Evolutionary conservation across 805 yeast species (phyloP).

Genomic region (Metschnikowia drakensbergensis): DNA sequence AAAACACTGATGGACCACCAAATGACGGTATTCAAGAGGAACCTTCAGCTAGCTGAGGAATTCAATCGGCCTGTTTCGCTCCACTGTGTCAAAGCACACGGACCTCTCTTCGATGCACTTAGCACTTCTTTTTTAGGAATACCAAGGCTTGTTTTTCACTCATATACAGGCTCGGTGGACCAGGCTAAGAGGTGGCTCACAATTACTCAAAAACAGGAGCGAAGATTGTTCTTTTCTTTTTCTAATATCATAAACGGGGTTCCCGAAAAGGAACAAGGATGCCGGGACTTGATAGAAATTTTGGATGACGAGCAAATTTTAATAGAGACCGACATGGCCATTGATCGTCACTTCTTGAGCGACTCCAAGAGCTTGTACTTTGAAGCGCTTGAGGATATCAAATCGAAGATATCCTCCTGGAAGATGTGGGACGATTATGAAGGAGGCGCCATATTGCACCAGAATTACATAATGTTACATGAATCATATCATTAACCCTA

Average conservation of each 20-base stretch:
- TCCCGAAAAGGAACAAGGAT: slow-evolving; percentile 23
- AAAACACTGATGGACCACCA: slow-evolving; percentile 70
- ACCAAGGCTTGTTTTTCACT: slow-evolving; percentile 63
- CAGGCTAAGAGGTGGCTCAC: slow-evolving; percentile 51
- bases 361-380: slow-evolving; percentile 5
- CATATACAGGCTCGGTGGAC: slow-evolving; percentile 80
- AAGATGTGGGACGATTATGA: neutral
- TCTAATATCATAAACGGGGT: slow-evolving; percentile 48
- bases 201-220: slow-evolving; percentile 22
- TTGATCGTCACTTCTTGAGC: slow-evolving; percentile 23
- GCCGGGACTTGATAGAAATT: slow-evolving; percentile 17
- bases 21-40: slow-evolving; percentile 43
- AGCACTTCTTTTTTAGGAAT: slow-evolving; percentile 17
- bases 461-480: neutral
- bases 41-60: slow-evolving; percentile 52
- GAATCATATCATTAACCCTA: neutral
- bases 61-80: slow-evolving; percentile 56
- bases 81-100: slow-evolving; percentile 84
- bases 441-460: neutral
- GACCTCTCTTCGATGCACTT: slow-evolving; percentile 45
- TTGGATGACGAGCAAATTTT: slow-evolving; percentile 26
- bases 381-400: slow-evolving; percentile 7
- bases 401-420: neutral
- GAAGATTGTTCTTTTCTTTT: slow-evolving; percentile 47
- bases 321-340: slow-evolving; percentile 34